Evolutionary conservation across 2,329 filamentous ascomycete genomes (phyloP).

Genomic region (Cordyceps fumosorosea): DNA sequence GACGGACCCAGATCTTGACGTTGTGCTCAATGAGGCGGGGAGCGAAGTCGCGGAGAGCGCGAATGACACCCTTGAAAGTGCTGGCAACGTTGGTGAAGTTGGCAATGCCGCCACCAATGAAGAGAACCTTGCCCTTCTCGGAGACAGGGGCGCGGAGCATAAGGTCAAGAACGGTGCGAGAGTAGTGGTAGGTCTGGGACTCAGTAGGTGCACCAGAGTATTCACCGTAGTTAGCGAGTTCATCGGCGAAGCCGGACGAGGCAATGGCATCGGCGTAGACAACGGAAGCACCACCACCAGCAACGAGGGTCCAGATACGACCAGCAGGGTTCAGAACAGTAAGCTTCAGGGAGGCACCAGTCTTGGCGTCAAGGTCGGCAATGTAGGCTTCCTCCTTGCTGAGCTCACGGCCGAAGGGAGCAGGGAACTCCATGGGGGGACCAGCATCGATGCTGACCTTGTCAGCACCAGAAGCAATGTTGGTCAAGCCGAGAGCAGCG

Average conservation of each 20-base stretch:
- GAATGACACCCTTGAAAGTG: constrained; percentile 99
- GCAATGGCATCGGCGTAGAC: constrained; percentile 99
- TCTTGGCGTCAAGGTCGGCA: constrained; percentile 97
- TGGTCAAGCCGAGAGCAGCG: constrained; percentile 76
- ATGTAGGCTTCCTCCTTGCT: constrained; percentile 99
- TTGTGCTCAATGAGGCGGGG: constrained; percentile 89
- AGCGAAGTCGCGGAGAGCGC: constrained; percentile 85
- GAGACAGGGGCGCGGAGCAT: constrained; percentile 86
- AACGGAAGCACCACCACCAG: constrained; percentile 98
- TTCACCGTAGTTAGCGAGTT: constrained; percentile 99
- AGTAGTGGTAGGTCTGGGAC: constrained; percentile 99
- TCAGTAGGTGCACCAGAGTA: constrained; percentile 98
- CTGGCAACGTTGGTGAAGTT: constrained; percentile 99
- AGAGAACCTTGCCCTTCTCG: constrained; percentile 93
- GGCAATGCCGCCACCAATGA: constrained; percentile 99
- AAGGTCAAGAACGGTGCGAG: constrained; percentile 90
- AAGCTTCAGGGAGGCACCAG: constrained; percentile 95
- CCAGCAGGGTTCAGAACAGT: constrained; percentile 89
- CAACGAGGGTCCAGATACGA: constrained; percentile 96
- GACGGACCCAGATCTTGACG: constrained; percentile 91
- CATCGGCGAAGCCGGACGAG: constrained; percentile 86
- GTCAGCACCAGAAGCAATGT: constrained; percentile 54
- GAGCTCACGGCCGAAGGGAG: constrained; percentile 96
- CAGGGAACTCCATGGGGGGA: constrained; percentile 97
- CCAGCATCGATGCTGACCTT: constrained; percentile 94